A percentile compares a stretch with the other conserved stretches of the same genome.
These are phyloP conservation scores for Coriolopsis trogii DNA, from an alignment of 1,284 basidiomycete species.

Conservation along the genomic window DNA sequence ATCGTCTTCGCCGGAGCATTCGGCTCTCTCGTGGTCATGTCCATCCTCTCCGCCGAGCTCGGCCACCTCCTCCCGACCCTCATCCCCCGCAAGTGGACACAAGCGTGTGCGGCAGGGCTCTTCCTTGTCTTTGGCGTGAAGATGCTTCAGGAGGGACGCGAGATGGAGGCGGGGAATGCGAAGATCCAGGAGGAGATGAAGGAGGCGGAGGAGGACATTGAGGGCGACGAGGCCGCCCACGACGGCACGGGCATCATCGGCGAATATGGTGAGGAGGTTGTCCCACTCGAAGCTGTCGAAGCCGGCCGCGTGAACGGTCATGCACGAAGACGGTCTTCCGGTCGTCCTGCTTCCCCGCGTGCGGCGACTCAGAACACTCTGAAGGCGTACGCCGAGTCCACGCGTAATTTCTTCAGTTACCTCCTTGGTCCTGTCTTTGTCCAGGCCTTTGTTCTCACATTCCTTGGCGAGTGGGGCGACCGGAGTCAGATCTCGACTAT, in stretches of 20 bases:
- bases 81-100: slow-evolving; percentile 81
- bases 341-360: slow-evolving; percentile 14
- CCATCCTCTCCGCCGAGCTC: slow-evolving; percentile 84
- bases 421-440: slow-evolving; percentile 93
- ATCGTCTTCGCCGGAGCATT: slow-evolving; percentile 92
- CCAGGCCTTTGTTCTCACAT: slow-evolving; percentile 94
- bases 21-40: slow-evolving; percentile 90
- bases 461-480: slow-evolving; percentile 99
- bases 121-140: slow-evolving; percentile 88
- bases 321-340: slow-evolving; percentile 17
- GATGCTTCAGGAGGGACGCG: slow-evolving; percentile 81
- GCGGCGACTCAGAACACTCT: slow-evolving; percentile 23
- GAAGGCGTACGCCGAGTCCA: slow-evolving; percentile 59
- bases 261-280: slow-evolving; percentile 41
- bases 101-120: slow-evolving; percentile 75
- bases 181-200: slow-evolving; percentile 92
- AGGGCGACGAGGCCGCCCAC: slow-evolving; percentile 61
- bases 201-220: slow-evolving; percentile 90
- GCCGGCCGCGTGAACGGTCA: slow-evolving; percentile 36
- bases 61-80: slow-evolving; percentile 85
- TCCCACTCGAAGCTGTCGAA: slow-evolving; percentile 65
- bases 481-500: slow-evolving; percentile 97
- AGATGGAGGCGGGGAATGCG: slow-evolving; percentile 75
- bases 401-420: slow-evolving; percentile 82
- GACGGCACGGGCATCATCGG: slow-evolving; percentile 43